Percentiles rank a stretch among this genome's conserved stretches.
These are phyloP conservation scores for Candida qinlingensis DNA, from an alignment of 805 yeast species.

Conservation along the genomic window DNA sequence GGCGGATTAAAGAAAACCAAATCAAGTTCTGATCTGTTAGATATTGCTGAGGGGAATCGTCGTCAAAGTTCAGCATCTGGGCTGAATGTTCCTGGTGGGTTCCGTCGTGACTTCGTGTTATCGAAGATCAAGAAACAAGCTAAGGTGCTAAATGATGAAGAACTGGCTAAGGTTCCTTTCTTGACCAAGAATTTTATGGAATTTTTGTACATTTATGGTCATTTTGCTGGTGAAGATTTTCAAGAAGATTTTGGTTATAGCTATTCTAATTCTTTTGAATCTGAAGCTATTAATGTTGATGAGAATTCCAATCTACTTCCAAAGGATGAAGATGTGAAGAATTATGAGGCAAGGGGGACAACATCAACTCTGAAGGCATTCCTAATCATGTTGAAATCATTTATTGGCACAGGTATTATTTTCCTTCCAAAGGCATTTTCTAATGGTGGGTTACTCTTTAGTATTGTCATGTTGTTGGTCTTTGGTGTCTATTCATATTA, in stretches of 20 bases:
- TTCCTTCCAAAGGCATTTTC: constrained; percentile 66
- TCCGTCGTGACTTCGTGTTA: constrained; percentile 63
- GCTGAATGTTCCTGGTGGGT: constrained; percentile 77
- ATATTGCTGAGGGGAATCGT: constrained; percentile 4
- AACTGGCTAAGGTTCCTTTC: constrained; percentile 36
- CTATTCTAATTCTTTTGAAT: constrained; percentile 33
- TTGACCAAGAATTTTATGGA: constrained; percentile 71
- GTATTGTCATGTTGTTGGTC: constrained; percentile 43
- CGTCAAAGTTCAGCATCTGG: constrained; percentile 44
- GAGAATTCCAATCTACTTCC: constrained; percentile 26
- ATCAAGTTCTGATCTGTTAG: constrained; percentile 18
- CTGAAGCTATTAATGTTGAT: constrained; percentile 19
- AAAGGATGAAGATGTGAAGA: constrained; percentile 7
- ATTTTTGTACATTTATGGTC: constrained; percentile 74
- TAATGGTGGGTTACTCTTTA: constrained; percentile 68
- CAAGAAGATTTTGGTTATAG: constrained; percentile 54
- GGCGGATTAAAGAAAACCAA: constrained; percentile 12
- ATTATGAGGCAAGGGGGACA: constrained; percentile 44
- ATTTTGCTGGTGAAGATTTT: constrained; percentile 79
- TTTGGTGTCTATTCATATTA: constrained; percentile 72
- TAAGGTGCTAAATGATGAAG: constrained; percentile 19
- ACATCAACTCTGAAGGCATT: constrained; percentile 72
- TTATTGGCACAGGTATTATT: constrained; percentile 72
- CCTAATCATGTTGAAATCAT: constrained; percentile 64
- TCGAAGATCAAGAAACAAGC: constrained; percentile 28